Evolutionary conservation across 176 grass and related monocot genomes (phyloP).

Genomic region (Poa annua): DNA sequence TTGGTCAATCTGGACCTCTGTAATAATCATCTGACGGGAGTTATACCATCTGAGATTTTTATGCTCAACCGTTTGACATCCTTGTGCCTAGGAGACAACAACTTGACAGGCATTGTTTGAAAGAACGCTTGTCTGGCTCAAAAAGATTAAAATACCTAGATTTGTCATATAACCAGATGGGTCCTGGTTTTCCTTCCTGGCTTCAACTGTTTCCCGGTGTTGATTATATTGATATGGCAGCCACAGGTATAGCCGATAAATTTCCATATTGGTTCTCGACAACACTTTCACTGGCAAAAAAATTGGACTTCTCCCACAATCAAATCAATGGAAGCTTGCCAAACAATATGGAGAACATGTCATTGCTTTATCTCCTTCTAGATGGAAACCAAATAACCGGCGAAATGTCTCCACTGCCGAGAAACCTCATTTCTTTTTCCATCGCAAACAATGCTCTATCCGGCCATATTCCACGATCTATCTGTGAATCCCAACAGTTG

Average conservation of each 20-base stretch:
- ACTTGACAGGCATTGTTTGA: too few species aligned
- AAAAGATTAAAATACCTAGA: too few species aligned
- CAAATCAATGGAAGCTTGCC: slow-evolving; percentile 21
- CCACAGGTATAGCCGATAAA: neutral
- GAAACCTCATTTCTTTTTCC: accelerated
- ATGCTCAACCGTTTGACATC: too few species aligned
- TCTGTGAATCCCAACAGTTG: neutral
- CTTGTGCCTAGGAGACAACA: slow-evolving; percentile 9
- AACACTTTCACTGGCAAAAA: too few species aligned
- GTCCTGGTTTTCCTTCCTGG: too few species aligned
- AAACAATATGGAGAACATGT: neutral
- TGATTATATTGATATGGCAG: slow-evolving; percentile 38
- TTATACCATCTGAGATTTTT: too few species aligned
- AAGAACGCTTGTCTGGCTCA: too few species aligned
- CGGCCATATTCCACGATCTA: slow-evolving; percentile 19
- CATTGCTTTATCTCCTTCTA: neutral
- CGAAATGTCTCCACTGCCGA: neutral
- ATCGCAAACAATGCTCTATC: neutral
- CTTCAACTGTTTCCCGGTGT: too few species aligned
- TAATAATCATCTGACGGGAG: neutral
- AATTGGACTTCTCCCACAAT: slow-evolving; percentile 38
- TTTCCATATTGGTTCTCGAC: slow-evolving; percentile 44
- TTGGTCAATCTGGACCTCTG: slow-evolving; percentile 18
- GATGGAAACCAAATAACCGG: slow-evolving; percentile 18
- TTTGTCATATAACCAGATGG: too few species aligned